phyloP scores from a whole-genome alignment of 192 early-diverging fungal species.

The Gamsiella multidivaricata region DNA sequence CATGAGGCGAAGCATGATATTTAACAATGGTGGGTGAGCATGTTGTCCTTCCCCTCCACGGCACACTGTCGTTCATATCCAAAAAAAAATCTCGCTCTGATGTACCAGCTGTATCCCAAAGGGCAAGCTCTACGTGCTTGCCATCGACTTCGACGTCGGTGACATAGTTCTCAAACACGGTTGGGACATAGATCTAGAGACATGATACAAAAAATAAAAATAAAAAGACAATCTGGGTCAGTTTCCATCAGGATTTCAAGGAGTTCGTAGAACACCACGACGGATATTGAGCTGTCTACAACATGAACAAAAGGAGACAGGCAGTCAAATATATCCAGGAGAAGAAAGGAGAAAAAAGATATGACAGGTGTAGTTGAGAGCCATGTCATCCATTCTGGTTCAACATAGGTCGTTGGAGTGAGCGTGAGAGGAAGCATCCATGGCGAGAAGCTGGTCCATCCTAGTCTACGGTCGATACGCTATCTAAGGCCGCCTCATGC shows the following conservation, averaged over 20 bases:
- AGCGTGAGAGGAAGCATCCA: background rate
- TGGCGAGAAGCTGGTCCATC: too few species aligned
- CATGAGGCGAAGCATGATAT: background rate
- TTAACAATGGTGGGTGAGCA: background rate
- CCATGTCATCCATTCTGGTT: background rate
- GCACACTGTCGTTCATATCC: background rate
- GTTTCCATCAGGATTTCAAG: background rate
- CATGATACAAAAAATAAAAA: background rate
- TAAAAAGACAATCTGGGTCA: background rate
- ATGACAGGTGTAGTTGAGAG: background rate
- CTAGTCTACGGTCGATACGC: too few species aligned
- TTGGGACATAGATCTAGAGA: slow-evolving; percentile 75
- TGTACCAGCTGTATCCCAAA: slow-evolving; percentile 85
- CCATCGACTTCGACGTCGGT: slow-evolving; percentile 77
- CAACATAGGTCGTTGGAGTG: too few species aligned
- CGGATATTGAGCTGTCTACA: background rate
- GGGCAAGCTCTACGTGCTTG: slow-evolving; percentile 73
- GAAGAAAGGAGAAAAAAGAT: background rate
- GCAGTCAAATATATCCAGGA: slow-evolving; percentile 3
- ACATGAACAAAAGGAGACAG: slow-evolving; percentile 2
- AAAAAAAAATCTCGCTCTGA: background rate
- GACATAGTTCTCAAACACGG: slow-evolving; percentile 83
- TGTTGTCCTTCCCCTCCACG: too few species aligned
- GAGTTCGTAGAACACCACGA: background rate
- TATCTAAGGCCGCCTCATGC: too few species aligned